A percentile compares a stretch with the other conserved stretches of the same genome.
Evolutionary conservation across 768 basidiomycete species (phyloP).

Genomic region (Tricholoma saponaceum): DNA sequence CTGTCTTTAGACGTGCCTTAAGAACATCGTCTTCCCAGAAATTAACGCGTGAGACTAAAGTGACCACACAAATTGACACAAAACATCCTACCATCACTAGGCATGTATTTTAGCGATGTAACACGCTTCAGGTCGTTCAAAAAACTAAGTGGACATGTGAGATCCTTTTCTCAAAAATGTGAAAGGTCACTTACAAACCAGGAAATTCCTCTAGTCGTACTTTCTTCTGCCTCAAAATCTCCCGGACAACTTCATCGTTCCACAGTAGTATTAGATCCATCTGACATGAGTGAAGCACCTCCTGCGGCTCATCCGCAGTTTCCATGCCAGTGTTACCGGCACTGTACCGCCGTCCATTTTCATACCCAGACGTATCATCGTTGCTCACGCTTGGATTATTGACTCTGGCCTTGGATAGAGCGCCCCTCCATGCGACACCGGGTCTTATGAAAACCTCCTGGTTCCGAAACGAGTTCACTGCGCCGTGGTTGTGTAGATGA

Average conservation of each 20-base stretch:
- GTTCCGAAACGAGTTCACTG: conserved; percentile 22
- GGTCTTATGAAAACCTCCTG: conserved; percentile 63
- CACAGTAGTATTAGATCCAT: conserved; percentile 68
- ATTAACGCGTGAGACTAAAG: neutral
- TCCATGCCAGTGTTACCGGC: conserved; percentile 43
- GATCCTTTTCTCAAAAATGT: conserved; percentile 2
- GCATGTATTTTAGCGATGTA: conserved; percentile 57
- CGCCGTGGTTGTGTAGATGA: conserved; percentile 13
- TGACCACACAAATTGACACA: neutral
- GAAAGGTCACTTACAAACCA: conserved; percentile 57
- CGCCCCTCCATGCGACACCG: conserved; percentile 63
- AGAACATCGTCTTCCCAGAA: conserved; percentile 60
- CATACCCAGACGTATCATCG: conserved; percentile 9
- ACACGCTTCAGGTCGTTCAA: conserved; percentile 66
- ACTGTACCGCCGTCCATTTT: conserved; percentile 33
- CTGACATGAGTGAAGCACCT: conserved; percentile 53
- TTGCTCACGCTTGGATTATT: conserved; percentile 22
- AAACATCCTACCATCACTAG: conserved; percentile 55
- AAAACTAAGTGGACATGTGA: conserved; percentile 42
- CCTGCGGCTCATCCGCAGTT: conserved; percentile 54
- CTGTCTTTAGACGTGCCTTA: conserved; percentile 70
- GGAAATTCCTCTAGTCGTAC: conserved; percentile 67
- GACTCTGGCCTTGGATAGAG: conserved; percentile 42
- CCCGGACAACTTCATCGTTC: conserved; percentile 56
- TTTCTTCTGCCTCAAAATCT: conserved; percentile 51